These are phyloP conservation scores for Rhododendron ovatum DNA, from an alignment of 148 eudicot species.

Conservation along the genomic window DNA sequence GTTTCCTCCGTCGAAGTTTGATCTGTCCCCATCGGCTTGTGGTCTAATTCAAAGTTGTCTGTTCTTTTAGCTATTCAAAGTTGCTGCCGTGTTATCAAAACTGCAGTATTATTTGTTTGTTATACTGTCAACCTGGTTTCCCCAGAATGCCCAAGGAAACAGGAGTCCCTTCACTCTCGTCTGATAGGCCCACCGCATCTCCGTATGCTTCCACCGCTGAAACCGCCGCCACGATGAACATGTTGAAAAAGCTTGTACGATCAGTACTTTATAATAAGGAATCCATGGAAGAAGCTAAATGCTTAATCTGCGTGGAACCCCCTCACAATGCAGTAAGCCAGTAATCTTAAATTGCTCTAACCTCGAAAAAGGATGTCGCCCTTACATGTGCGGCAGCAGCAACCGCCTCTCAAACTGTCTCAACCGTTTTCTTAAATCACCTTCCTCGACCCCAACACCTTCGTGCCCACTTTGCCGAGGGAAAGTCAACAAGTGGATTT, in stretches of 20 bases:
- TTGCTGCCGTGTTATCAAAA: no score
- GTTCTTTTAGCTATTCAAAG: no score
- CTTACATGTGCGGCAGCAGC: constrained; percentile 24
- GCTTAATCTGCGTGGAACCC: constrained; percentile 25
- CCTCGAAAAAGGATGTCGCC: constrained; percentile 23
- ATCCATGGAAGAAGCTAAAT: background rate
- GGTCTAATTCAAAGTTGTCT: no score
- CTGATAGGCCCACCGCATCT: background rate
- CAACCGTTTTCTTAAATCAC: constrained; percentile 12
- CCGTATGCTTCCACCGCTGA: background rate
- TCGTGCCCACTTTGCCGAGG: constrained; percentile 48
- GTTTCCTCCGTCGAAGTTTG: no score
- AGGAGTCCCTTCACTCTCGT: background rate
- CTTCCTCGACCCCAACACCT: background rate
- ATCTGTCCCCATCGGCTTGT: no score
- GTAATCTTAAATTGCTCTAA: constrained; percentile 20
- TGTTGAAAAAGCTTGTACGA: background rate
- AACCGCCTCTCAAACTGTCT: constrained; percentile 20
- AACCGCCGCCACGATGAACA: background rate
- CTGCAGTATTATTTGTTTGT: no score
- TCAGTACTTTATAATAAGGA: background rate
- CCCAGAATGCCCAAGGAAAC: background rate
- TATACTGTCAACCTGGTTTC: background rate
- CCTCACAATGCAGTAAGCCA: constrained; percentile 27
- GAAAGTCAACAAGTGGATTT: constrained; percentile 21